A percentile compares a stretch with the other conserved stretches of the same genome.
Conservation (phyloP, 768 basidiomycete species). For the Austroboletus eburneus region DNA sequence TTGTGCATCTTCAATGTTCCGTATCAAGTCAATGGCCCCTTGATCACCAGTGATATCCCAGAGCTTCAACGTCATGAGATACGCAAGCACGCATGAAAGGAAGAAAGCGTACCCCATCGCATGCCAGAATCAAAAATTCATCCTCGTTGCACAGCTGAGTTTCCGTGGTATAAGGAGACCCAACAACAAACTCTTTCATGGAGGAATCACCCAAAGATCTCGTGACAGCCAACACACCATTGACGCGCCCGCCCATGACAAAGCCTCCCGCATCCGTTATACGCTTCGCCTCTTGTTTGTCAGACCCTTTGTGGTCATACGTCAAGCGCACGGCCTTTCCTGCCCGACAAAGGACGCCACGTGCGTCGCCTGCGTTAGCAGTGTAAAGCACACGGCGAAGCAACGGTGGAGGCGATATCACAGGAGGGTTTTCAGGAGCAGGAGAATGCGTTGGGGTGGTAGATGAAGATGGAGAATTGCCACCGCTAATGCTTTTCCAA, state of each 20-base stretch:
- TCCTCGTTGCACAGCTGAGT: conserved; percentile 87
- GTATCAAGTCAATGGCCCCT: conserved; percentile 81
- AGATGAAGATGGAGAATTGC: conserved; percentile 18
- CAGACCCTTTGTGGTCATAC: conserved; percentile 98
- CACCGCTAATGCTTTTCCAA: conserved; percentile 46
- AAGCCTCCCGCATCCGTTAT: conserved; percentile 98
- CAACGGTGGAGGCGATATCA: conserved; percentile 42
- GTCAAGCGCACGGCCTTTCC: conserved; percentile 92
- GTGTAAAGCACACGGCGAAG: conserved; percentile 82
- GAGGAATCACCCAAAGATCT: conserved; percentile 93
- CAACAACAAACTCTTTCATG: conserved; percentile 99
- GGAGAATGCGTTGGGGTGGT: conserved; percentile 3
- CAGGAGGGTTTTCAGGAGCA: conserved; percentile 28
- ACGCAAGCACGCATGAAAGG: not conserved
- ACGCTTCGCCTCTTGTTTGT: conserved; percentile 95
- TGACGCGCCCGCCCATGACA: conserved; percentile 97
- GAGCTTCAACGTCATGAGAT: conserved; percentile 48
- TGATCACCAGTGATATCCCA: conserved; percentile 97
- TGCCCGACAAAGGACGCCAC: conserved; percentile 87
- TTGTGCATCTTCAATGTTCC: conserved; percentile 71
- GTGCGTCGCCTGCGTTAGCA: conserved; percentile 95
- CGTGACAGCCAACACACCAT: conserved; percentile 95
- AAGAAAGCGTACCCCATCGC: conserved; percentile 79
- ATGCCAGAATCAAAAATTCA: conserved; percentile 93
- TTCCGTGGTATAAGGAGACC: conserved; percentile 97